Base-by-base conservation (phyloP, 2,329 filamentous ascomycete genomes). In the Trichophyton rubrum region DNA sequence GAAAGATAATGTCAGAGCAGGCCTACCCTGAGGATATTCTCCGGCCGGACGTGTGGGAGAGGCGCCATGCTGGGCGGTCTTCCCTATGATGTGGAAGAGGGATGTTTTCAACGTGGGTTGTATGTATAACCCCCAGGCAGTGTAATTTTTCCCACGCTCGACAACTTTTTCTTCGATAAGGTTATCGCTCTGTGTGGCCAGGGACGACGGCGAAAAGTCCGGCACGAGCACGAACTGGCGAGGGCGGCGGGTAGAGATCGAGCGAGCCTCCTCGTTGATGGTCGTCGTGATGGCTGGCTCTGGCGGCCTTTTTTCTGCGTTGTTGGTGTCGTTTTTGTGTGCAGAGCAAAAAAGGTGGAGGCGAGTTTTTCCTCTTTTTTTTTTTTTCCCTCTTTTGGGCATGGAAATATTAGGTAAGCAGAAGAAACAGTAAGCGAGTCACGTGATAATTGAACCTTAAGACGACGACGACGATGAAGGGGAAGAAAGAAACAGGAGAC, bases 31-130 rank as follows among this genome's bases (percentile, higher is more conserved):
- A 97, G 86, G 74, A 96, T 91, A 86, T 99, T 99, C 82, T 99
- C 93, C 73, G 93, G 93, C 78, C 95, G 95, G 75, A 93, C 91
- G 77, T 97, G 90, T 69, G 90, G 88, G 79, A 91, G 91, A 75
- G 93, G 93, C 81, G 93, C 90, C 93, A 92, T 87, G 73, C 71
- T 84, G 76, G 75, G 72, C 69, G 69, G 71, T 64, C 67, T 68
- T 67, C 49, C 49, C 22, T 38, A 38, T 38, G 9, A 4, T 13
- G 3, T 11, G 6, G 27, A 30, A 30, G 47, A 8, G 49, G 49
- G 49, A 53, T 33, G 49, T 30, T 11, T n/a, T 13, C 13, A 30
- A 24, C 22, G 49, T 51, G 8, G 45, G 33, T 33, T 15, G 24
- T 43, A 43, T 43, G n/a, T 43, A 43, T 43, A 43, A n/a, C 11